Percentiles rank a stretch among this genome's conserved stretches.
phyloP scores from a whole-genome alignment of 2,329 filamentous ascomycete genomes.

The Neonectria neomacrospora region DNA sequence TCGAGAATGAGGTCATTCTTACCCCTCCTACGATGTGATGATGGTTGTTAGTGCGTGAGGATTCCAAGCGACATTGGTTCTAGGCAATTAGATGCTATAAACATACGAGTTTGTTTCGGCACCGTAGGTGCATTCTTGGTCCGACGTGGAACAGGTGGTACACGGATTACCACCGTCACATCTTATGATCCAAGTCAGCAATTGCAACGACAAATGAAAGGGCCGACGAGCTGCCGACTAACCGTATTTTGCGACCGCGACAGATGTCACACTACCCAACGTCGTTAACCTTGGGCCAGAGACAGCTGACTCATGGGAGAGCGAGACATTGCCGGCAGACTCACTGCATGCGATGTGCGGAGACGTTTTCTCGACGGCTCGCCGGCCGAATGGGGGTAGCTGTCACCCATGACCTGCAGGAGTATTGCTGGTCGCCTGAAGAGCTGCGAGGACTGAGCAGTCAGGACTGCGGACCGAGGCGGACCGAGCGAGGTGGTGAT shows the following conservation, averaged over 20 bases:
- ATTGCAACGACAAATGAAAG: not conserved
- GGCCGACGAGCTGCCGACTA: slow-evolving; percentile 12
- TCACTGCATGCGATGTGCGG: slow-evolving; percentile 56
- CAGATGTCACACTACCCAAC: slow-evolving; percentile 58
- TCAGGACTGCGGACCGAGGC: slow-evolving; percentile 47
- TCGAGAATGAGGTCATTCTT: slow-evolving; percentile 64
- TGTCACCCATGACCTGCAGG: slow-evolving; percentile 41
- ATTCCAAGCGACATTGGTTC: not conserved
- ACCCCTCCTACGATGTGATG: slow-evolving; percentile 50
- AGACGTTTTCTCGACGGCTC: slow-evolving; percentile 54
- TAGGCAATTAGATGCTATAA: not conserved
- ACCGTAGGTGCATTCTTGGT: slow-evolving; percentile 55
- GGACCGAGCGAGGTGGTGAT: slow-evolving; percentile 34
- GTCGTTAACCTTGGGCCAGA: not conserved
- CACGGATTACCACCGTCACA: slow-evolving; percentile 61
- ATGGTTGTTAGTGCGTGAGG: not conserved
- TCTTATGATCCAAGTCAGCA: slow-evolving; percentile 44
- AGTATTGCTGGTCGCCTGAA: slow-evolving; percentile 18
- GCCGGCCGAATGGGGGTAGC: slow-evolving; percentile 34
- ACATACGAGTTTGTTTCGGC: slow-evolving; percentile 56
- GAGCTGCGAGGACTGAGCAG: slow-evolving; percentile 26
- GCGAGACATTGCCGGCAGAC: slow-evolving; percentile 25
- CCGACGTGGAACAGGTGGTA: slow-evolving; percentile 50
- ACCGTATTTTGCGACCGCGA: slow-evolving; percentile 60
- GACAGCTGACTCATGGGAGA: not conserved